These are phyloP conservation scores for Aspergillus pseudotamarii DNA, from an alignment of 2,329 filamentous ascomycete genomes.

Conservation along the genomic window DNA sequence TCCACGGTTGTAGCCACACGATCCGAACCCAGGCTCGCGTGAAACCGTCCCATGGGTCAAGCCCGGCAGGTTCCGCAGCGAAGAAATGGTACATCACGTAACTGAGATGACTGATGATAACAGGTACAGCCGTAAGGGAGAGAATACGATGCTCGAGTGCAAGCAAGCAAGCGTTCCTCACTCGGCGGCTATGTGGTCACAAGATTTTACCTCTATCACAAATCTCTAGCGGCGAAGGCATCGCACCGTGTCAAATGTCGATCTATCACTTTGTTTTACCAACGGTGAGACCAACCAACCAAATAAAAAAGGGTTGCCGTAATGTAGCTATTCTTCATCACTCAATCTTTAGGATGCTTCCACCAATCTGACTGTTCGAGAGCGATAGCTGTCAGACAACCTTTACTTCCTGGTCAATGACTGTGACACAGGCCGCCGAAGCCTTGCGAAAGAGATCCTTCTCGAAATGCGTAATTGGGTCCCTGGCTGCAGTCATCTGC, in stretches of 20 bases:
- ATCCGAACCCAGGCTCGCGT: conserved; percentile 25
- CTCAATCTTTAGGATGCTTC: background rate
- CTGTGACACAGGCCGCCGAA: conserved; percentile 7
- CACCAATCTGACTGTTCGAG: background rate
- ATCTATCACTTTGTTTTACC: conserved; percentile 4
- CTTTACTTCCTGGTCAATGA: conserved; percentile 8
- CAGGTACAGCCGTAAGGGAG: background rate
- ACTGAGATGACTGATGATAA: background rate
- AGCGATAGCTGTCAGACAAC: conserved; percentile 10
- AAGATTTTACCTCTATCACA: conserved; percentile 17
- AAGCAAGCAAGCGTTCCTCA: background rate
- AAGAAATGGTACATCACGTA: conserved; percentile 6
- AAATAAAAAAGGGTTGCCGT: background rate
- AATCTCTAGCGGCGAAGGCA: background rate
- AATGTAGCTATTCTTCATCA: background rate
- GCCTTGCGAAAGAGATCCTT: conserved; percentile 13
- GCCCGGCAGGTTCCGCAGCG: conserved; percentile 23
- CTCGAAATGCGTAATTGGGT: conserved; percentile 17
- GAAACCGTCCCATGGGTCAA: conserved; percentile 23
- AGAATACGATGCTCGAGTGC: background rate
- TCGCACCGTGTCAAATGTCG: background rate
- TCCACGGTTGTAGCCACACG: conserved; percentile 14
- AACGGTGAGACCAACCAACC: background rate
- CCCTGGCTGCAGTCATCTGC: conserved; percentile 22
- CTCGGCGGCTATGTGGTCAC: conserved; percentile 19